Conservation (phyloP, 495 filamentous ascomycete species). For the Lasiosphaeria ovina region DNA sequence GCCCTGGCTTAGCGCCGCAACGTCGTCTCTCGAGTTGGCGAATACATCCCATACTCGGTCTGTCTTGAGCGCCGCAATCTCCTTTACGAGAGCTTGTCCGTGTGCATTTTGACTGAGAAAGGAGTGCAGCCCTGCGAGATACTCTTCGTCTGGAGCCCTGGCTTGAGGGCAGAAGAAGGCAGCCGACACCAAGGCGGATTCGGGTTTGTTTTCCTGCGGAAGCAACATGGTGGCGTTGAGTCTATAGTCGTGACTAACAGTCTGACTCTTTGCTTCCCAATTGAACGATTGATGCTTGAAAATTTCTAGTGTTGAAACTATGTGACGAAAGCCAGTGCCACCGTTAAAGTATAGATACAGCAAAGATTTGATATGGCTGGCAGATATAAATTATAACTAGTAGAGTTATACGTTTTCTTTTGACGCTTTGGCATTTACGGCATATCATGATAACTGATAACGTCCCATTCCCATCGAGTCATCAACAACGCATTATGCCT, state of each 20-base stretch:
- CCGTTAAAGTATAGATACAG: not conserved
- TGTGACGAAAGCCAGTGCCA: not conserved
- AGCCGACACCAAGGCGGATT: not conserved
- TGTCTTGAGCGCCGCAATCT: not conserved
- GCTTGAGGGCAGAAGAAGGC: conserved; percentile 6
- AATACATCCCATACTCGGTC: not conserved
- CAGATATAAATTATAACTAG: not conserved
- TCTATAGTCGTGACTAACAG: not conserved
- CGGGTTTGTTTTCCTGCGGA: not conserved
- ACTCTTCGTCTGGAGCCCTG: conserved; percentile 4
- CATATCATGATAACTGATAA: not conserved
- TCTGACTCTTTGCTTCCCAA: not conserved
- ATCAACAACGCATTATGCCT: not conserved
- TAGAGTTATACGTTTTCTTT: not conserved
- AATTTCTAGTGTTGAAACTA: not conserved
- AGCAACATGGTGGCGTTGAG: not conserved
- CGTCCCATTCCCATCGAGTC: too few relatives aligned
- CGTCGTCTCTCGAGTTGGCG: not conserved
- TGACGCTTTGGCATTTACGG: not conserved
- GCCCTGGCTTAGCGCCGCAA: not conserved
- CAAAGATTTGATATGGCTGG: not conserved
- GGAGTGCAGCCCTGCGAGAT: conserved; percentile 3
- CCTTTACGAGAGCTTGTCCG: not conserved
- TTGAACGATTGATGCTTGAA: not conserved
- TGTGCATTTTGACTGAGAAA: conserved; percentile 3